Percentiles rank a stretch among this genome's conserved stretches.
Conservation (phyloP, 2,329 filamentous ascomycete genomes). For the Ophiosphaerella herpotricha region DNA sequence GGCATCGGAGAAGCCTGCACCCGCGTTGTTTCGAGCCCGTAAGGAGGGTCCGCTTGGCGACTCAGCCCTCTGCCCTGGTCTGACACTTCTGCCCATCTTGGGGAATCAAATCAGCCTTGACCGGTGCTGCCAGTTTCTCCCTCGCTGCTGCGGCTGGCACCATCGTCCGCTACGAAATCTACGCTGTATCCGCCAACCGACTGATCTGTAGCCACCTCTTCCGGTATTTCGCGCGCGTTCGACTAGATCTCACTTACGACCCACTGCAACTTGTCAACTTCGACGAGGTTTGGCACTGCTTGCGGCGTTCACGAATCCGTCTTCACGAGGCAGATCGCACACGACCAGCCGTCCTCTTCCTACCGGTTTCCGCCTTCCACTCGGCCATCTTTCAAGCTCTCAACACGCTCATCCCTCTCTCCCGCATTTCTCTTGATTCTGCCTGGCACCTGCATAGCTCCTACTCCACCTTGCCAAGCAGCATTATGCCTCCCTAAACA, state of each 20-base stretch:
- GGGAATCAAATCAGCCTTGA: conserved; percentile 42
- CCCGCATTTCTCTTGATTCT: conserved; percentile 14
- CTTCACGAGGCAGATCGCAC: conserved; percentile 40
- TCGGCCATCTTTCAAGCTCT: conserved; percentile 23
- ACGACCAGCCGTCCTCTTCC: conserved; percentile 32
- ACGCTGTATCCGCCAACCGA: conserved; percentile 29
- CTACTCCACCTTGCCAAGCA: conserved; percentile 29
- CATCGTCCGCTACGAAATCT: conserved; percentile 25
- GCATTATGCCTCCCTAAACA: conserved; percentile 41
- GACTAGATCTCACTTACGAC: conserved; percentile 22
- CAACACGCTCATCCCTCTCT: conserved; percentile 9
- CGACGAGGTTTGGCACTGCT: conserved; percentile 36
- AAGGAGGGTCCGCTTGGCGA: conserved; percentile 32
- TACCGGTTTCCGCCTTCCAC: conserved; percentile 25
- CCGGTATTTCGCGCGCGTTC: conserved; percentile 26
- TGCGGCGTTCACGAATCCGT: conserved; percentile 27
- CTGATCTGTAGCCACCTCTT: conserved; percentile 16
- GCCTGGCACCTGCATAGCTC: conserved; percentile 21
- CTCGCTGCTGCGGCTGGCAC: conserved; percentile 37
- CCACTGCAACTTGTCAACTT: conserved; percentile 32
- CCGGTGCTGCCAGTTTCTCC: conserved; percentile 35
- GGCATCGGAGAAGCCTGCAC: conserved; percentile 21
- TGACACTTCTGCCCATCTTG: conserved; percentile 26
- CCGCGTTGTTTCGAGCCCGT: conserved; percentile 21
- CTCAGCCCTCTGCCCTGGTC: conserved; percentile 28